Percentiles rank a stretch among this genome's conserved stretches.
phyloP scores from a whole-genome alignment of 1,139 yeast species.

The Protomyces arabidopsidicola region DNA sequence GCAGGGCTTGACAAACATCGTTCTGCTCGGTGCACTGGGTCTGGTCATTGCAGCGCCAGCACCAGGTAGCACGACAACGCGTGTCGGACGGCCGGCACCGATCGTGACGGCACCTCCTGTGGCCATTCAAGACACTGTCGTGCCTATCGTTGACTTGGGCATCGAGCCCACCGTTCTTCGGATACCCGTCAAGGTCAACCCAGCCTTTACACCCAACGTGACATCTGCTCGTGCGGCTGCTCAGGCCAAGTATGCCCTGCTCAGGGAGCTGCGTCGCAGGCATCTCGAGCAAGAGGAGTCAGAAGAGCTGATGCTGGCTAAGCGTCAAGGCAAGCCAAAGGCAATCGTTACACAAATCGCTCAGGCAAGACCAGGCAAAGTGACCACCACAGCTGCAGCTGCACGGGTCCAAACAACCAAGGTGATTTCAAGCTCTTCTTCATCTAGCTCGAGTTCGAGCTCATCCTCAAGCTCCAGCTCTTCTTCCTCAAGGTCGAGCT shows the following conservation, averaged over 20 bases:
- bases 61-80: neutral
- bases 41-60: neutral
- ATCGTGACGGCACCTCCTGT: constrained; percentile 6
- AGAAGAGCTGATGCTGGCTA: neutral
- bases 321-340: neutral
- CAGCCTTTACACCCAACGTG: constrained; percentile 14
- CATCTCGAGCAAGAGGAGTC: neutral
- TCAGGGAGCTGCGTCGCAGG: neutral
- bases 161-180: constrained; percentile 16
- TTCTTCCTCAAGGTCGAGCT: neutral
- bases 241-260: constrained; percentile 6
- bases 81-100: neutral
- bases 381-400: neutral
- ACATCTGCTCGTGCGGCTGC: constrained; percentile 14
- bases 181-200: constrained; percentile 18
- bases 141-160: constrained; percentile 13
- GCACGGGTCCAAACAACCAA: neutral
- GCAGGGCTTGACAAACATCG: neutral
- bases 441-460: neutral
- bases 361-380: neutral
- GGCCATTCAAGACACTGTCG: constrained; percentile 12
- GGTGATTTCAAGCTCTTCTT: neutral
- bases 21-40: neutral
- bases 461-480: neutral
- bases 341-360: constrained; percentile 1